Evolutionary conservation across 2,329 filamentous ascomycete species (phyloP), one percentile per base, ranked within the genome.

Genomic region (Tolypocladium ophioglossoides): DNA sequence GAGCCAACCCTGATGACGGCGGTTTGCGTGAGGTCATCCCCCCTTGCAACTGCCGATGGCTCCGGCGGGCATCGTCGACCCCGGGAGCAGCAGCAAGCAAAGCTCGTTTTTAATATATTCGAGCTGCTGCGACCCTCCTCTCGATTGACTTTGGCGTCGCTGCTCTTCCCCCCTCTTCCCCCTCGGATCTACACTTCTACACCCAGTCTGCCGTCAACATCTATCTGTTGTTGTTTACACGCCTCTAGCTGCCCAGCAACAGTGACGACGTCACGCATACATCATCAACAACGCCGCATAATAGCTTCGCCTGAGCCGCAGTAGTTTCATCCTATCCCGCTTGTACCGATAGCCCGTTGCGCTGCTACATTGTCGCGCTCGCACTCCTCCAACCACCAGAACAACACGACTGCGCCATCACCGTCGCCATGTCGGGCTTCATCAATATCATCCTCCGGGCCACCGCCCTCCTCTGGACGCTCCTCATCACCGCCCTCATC

Each of bases 401-500:
- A 32, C 27, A 34, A 35, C 27, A 40, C 24, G 24, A 14, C 35
- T 11, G 3, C 48, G 20, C 12, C 47, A 27, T 8, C 47, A 18
- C 22, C 39, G 12, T 3, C 48, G 24, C 38, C 59, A 65, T 69
- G 61, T 62, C 65, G 37, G 66, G 66, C 58, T 62, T 77, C 58
- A 63, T 79, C 61, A 73, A 73, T 57, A 66, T 73, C 55, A 63
- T 74, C 60, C 63, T 82, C 61, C 78, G 80, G 61, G 62, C 64
- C 53, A 56, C 73, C 56, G 77, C 81, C 65, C 66, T 83, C 53
- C 64, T 83, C 57, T 75, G 76, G 65, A 73, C 75, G 34, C 62
- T 83, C 44, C 69, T 83, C 59, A 68, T 77, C 54, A 81, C 79
- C 2, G 79, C 74, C 37, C 74, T 83, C 54, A 73, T 82, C 59